Evolutionary conservation across 768 basidiomycete species (phyloP).

Genomic region (Phanerochaete carnosa): DNA sequence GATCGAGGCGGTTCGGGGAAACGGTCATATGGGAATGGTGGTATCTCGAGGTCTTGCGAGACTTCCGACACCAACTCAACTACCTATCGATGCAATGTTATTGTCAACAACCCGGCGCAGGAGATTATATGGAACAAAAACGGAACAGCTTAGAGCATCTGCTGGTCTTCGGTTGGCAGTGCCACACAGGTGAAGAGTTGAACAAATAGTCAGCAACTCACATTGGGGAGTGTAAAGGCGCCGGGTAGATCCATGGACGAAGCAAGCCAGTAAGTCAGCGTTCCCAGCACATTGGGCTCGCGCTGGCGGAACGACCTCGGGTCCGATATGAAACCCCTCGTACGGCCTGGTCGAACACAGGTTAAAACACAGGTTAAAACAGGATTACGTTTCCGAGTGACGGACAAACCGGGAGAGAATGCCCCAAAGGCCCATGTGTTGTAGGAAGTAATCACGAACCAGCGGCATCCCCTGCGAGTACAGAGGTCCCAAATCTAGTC

Average conservation of each 20-base stretch:
- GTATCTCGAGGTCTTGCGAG: constrained; percentile 1
- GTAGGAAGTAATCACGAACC: constrained; percentile 43
- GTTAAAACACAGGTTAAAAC: not conserved
- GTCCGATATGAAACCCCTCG: constrained; percentile 17
- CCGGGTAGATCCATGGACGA: constrained; percentile 17
- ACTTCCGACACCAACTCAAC: constrained; percentile 34
- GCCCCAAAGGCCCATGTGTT: constrained; percentile 41
- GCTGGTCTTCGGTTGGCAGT: too few relatives aligned
- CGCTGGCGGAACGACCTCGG: constrained; percentile 6
- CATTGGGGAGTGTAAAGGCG: constrained; percentile 20
- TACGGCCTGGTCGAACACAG: constrained; percentile 16
- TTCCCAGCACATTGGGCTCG: constrained; percentile 22
- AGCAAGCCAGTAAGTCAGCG: constrained; percentile 25
- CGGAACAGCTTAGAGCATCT: not conserved
- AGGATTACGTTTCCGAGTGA: not conserved
- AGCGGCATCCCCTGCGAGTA: constrained; percentile 29
- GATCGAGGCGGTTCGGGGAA: constrained; percentile 1
- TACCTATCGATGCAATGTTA: constrained; percentile 38
- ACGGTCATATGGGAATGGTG: not conserved
- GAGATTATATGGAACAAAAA: not conserved
- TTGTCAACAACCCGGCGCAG: not conserved
- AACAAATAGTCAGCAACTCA: constrained; percentile 15
- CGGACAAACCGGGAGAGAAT: constrained; percentile 34
- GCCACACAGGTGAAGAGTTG: too few relatives aligned
- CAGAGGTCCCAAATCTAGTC: constrained; percentile 39